These are phyloP conservation scores for Astraeus odoratus DNA, from an alignment of 768 basidiomycete genomes.

Conservation along the genomic window DNA sequence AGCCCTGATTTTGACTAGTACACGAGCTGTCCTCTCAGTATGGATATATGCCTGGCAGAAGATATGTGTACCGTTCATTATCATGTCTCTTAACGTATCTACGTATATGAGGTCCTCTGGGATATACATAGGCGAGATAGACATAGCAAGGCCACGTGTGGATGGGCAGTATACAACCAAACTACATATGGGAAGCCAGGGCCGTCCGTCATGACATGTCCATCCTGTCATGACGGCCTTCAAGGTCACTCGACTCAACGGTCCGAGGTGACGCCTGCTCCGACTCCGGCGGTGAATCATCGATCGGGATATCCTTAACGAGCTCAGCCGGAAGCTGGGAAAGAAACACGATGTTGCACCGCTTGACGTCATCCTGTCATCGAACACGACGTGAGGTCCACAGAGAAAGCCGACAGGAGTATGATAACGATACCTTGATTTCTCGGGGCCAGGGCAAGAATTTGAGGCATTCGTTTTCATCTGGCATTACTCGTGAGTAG, in stretches of 20 bases:
- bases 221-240: neutral
- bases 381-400: neutral
- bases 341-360: constrained; percentile 32
- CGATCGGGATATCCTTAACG: constrained; percentile 18
- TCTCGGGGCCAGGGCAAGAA: constrained; percentile 25
- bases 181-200: too few relatives aligned
- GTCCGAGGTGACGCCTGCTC: neutral
- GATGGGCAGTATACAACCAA: too few relatives aligned
- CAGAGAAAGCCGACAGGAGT: neutral
- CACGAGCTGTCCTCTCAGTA: too few relatives aligned
- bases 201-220: neutral
- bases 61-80: too few relatives aligned
- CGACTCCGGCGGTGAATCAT: neutral
- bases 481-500: constrained; percentile 41
- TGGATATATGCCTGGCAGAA: too few relatives aligned
- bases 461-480: constrained; percentile 7
- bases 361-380: constrained; percentile 28
- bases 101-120: too few relatives aligned
- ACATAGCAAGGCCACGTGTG: too few relatives aligned
- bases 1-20: too few relatives aligned
- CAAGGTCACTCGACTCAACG: neutral
- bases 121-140: too few relatives aligned
- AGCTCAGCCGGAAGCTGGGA: constrained; percentile 25
- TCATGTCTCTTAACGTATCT: too few relatives aligned
- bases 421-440: constrained; percentile 16